Base-by-base conservation (phyloP, 257 asterid species). In the Petunia secreta region DNA sequence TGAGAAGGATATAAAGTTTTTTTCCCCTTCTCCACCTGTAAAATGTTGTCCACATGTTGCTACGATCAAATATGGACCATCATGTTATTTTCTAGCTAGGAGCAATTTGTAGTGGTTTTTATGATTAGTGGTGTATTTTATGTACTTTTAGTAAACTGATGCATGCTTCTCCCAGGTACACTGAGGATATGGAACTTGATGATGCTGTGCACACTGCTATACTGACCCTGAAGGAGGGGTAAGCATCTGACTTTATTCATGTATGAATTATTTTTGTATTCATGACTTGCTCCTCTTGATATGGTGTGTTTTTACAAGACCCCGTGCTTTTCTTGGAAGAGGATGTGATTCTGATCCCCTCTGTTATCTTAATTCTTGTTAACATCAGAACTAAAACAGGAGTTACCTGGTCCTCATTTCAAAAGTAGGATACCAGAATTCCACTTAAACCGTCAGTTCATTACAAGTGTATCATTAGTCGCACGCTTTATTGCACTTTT, bases 121-220 rank as follows among this genome's bases (percentile, higher is more conserved):
- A 13, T 11, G 41, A 48, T 50, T 48, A 48, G 34, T 73, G 62
- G 62, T 71, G 25, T 48, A 0, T 6, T 10, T 48, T 73, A 73
- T 14, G 34, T 73, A 62, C 62, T 13, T 50, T 10, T 38, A 0
- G 25, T 25, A 5, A 50, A 34, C 11, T 73, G 62, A 73, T 73
- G 6, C 46, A 50, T 8, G 53, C 2, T 39, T 48, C 77, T 73
- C 13, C 7, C 91, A 96, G 99, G 94, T 96, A 96, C 69, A 92
- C 98, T 0, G 98, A 96, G 83, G 99, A 94, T 78, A 94, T 92
- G 97, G 99, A 96, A 87, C 99, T 96, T 66, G 99, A 96, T 41
- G 99, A 96, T 81, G 99, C 99, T 77, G 99, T 96, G 62, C 99
- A 96, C 92, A 96, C 98, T 10, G 99, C 99, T 66, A 96, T 96